Conservation (phyloP, 352 stramenopile genomes). For the Pythium vanterpoolii region DNA sequence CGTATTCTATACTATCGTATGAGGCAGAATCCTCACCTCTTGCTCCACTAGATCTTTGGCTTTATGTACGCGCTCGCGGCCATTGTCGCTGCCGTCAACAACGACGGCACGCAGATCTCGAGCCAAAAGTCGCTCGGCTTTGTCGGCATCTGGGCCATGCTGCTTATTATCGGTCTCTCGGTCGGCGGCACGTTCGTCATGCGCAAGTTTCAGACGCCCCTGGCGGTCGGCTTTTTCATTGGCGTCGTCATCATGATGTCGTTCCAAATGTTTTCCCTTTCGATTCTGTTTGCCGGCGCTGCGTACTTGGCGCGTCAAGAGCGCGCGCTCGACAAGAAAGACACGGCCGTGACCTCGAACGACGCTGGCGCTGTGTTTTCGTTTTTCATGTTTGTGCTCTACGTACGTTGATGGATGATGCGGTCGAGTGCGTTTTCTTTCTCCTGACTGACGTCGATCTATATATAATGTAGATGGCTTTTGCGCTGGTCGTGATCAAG, state of each 20-base stretch:
- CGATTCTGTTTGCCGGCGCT: constrained; percentile 67
- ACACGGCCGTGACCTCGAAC: constrained; percentile 74
- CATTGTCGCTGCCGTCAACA: constrained; percentile 82
- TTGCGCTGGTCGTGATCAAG: constrained; percentile 67
- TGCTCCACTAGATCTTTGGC: constrained; percentile 48
- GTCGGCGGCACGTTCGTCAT: constrained; percentile 87
- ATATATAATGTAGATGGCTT: constrained; percentile 35
- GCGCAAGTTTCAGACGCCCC: constrained; percentile 84
- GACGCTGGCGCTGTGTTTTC: constrained; percentile 76
- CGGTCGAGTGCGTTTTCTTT: neutral
- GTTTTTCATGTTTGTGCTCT: constrained; percentile 86
- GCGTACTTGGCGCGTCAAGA: constrained; percentile 71
- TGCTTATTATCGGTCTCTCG: constrained; percentile 76
- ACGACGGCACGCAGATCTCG: constrained; percentile 53
- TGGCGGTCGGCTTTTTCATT: constrained; percentile 89
- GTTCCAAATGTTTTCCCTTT: constrained; percentile 84
- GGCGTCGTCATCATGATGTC: constrained; percentile 90
- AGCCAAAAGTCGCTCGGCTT: constrained; percentile 82
- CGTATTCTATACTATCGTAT: too few relatives aligned
- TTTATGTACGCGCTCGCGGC: constrained; percentile 86
- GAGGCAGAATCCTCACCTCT: too few relatives aligned
- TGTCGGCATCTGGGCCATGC: constrained; percentile 80
- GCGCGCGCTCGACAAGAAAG: constrained; percentile 43
- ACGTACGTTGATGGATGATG: constrained; percentile 46
- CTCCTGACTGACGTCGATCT: neutral